Conservation (phyloP, 441 rosid species). For the Theobroma grandiflorum region DNA sequence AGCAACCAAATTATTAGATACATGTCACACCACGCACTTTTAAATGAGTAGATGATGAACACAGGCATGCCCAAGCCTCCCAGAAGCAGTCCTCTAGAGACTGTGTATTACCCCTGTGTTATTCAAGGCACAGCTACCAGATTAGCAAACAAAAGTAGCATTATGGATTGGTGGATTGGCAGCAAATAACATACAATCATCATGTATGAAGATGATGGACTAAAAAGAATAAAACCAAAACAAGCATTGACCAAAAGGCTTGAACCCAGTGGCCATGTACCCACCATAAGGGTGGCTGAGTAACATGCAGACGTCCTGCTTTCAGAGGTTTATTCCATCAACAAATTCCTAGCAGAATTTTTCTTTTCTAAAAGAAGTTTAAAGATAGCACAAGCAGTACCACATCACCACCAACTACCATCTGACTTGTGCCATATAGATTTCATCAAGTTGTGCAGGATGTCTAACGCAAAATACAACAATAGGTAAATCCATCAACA, state of each 20-base stretch:
- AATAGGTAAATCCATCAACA: neutral
- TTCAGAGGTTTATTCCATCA: neutral
- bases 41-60: conserved; percentile 93
- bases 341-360: neutral
- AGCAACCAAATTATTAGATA: conserved; percentile 31
- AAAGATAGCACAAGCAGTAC: neutral
- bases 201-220: neutral
- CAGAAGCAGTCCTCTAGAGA: conserved; percentile 92
- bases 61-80: conserved; percentile 99
- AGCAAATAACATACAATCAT: neutral
- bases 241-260: neutral
- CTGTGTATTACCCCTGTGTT: conserved; percentile 60
- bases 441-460: neutral
- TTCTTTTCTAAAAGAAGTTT: no score
- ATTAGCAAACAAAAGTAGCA: conserved; percentile 29
- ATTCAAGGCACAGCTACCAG: conserved; percentile 29
- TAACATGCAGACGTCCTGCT: neutral
- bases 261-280: neutral
- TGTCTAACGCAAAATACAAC: neutral
- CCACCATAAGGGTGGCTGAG: neutral
- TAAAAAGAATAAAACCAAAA: neutral
- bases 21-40: conserved; percentile 52
- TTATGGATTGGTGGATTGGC: neutral
- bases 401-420: neutral
- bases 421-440: neutral